Evolutionary conservation across 2,329 filamentous ascomycete genomes (phyloP), one percentile per base, ranked within the genome.

Genomic region (Fonsecaea pugnacius): DNA sequence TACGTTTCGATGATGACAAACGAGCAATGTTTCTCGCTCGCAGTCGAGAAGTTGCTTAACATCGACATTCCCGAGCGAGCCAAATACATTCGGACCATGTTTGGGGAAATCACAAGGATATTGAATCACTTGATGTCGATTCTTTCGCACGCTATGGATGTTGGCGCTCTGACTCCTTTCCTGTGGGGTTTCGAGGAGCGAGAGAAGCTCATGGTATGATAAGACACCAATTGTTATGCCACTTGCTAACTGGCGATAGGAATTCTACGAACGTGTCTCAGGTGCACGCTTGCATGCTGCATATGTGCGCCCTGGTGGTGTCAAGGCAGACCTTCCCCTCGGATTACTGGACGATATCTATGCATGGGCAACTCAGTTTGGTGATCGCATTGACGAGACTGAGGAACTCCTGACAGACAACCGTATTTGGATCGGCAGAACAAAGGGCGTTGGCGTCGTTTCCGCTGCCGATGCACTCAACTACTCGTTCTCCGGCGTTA

Each of bases 1-100:
- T 99, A 99, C 79, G 93, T 97, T 72, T 97, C 92, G 74, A 99
- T 99, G 96, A 99, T 99, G 95, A 99, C 95, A 75, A 99, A 99
- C 80, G 95, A 99, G 85, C 95, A 99, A 82, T 96, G 92, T 76
- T 99, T 92, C 80, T 88, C 92, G 40, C 85, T 99, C 70, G 95
- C 92, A 21, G 94, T 98, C 62, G 95, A 99, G 86, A 99, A 99
- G 85, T 85, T 99, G 66, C 84, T 99, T 74, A 99, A 99, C 79
- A 84, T 99, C 70, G 96, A 99, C 78, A 91, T 99, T 69, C 95
- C 95, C 27, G 90, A 95, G 70, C 86, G 95, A 75, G 95, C 95
- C 73, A 98, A 99, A 83, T 99, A 89, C 83, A 99, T 99, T 76
- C 87, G 95, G 71, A 98, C 94, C 36, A 0, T 99, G 82, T 99